Evolutionary conservation across 768 basidiomycete species (phyloP), one percentile per base, ranked within the genome.

Genomic region (Hericium rajendrae): DNA sequence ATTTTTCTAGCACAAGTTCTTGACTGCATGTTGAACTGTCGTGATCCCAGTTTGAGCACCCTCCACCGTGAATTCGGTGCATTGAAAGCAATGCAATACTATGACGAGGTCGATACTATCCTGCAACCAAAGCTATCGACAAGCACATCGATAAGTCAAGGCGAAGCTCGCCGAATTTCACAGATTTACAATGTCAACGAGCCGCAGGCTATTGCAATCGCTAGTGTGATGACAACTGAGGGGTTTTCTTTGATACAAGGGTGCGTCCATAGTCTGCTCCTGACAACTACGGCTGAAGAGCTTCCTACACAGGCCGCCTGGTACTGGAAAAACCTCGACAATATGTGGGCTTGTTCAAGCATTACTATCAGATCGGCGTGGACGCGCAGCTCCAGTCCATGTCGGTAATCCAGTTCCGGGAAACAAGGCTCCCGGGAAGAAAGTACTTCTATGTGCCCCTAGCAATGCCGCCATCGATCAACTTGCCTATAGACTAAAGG

Each of bases 401-500:
- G 75, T 75, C 28, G 82, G 84, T 20, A 73, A 68, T 54, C 69
- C 60, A 55, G 62, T 69, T 16, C 71, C 72, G 13, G 67, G 68
- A 32, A 78, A 78, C 60, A 77, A 69, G 63, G 63, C 71, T n/a
- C 72, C 79, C 1, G 73, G 78, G 13, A 83, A 87, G 59, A 88
- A 88, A 67, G 76, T 98, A 46, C 79, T 99, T 16, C 76, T 99
- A 39, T 99, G 97, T 66, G 97, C 97, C 0, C 97, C 97, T 2
- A 94, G 91, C 72, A 99, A 99, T 70, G 97, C 97, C 16, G 97
- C 97, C 24, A 94, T 99, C 41, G 94, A 99, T 66, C 97, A 99
- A 73, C 85, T 99, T 16, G 90, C 91, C 6, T 79, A 82, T 64
- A 86, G 97, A 41, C 73, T 99, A 51, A 91, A 88, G 67, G 84